Base-by-base conservation (phyloP, 1,139 yeast genomes). In the Pichia sp. region DNA sequence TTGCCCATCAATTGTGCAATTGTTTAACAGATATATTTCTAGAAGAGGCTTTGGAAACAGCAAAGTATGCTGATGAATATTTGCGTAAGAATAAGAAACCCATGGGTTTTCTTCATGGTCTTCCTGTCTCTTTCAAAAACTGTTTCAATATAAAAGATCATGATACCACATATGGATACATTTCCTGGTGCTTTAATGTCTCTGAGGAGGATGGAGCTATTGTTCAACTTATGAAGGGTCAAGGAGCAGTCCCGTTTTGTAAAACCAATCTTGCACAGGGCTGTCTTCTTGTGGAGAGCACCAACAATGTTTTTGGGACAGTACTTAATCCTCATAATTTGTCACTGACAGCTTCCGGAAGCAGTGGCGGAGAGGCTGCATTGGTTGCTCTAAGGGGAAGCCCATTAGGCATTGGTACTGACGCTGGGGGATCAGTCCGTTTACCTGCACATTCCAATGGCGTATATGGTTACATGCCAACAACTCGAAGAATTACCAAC, bases 311-410 rank as follows among this genome's bases (percentile, higher is more conserved):
- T 61, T 71, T 70, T 47, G 84, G 83, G 1, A 70, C 80, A 57
- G 75, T 83, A 13, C 71, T 77, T 56, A 82, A 81, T 65, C 79
- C 85, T 0, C 67, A 69, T 63, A 81, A 82, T 61, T 71, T 80
- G 4, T 67, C 75, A 13, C 66, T 80, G 57, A 76, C 82, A 19
- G 75, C 83, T 4, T 86, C 86, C 57, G 93, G 93, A 7, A 83
- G 89, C 0, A 82, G 89, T 2, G 83, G 87, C 32, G 93, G 93
- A 60, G 92, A 85, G 67, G 90, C 90, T 59, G 79, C 90, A 0
- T 67, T 82, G 59, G 80, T 82, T 46, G 81, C 79, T 1, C 78
- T 83, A 69, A 85, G 82, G 48, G 89, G 85, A 8, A 79, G 87
- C 42, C 74, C 80, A 2, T 59, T 85, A 45, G 92, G 92, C 43